Percentiles rank a stretch among this genome's conserved stretches.
These are phyloP conservation scores for Lipomyces spencermartinsiae DNA, from an alignment of 805 yeast genomes.

Conservation along the genomic window DNA sequence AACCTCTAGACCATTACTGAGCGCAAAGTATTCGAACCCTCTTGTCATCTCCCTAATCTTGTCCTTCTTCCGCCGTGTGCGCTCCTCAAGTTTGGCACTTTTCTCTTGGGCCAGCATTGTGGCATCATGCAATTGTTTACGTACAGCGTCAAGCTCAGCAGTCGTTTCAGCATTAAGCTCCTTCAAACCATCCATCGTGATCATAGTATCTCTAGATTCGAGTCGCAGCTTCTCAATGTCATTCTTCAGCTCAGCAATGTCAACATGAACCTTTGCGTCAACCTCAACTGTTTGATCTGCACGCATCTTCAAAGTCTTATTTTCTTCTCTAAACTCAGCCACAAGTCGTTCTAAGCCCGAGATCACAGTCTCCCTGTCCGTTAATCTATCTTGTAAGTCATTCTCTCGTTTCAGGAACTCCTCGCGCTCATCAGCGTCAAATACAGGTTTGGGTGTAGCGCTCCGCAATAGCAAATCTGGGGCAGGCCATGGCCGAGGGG, in stretches of 20 bases:
- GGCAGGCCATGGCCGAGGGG: constrained; percentile 15
- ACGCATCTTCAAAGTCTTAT: constrained; percentile 14
- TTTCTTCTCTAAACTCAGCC: constrained; percentile 23
- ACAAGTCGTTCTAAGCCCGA: constrained; percentile 35
- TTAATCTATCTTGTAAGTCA: constrained; percentile 45
- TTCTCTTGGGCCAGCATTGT: constrained; percentile 18
- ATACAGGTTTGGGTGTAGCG: constrained; percentile 13
- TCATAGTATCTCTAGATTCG: constrained; percentile 31
- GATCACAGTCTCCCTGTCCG: constrained; percentile 42
- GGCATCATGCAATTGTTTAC: constrained; percentile 31
- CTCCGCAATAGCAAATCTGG: constrained; percentile 17
- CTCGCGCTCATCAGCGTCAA: constrained; percentile 34
- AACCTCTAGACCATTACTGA: constrained; percentile 7
- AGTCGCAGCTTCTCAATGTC: constrained; percentile 30
- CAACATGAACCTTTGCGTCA: constrained; percentile 12
- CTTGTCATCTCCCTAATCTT: constrained; percentile 33
- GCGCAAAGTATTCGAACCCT: constrained; percentile 29
- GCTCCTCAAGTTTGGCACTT: constrained; percentile 18
- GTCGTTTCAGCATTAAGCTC: constrained; percentile 37
- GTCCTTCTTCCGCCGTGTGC: constrained; percentile 28
- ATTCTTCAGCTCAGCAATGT: constrained; percentile 19
- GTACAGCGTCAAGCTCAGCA: constrained; percentile 33
- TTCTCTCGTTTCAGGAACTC: constrained; percentile 45
- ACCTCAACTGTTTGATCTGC: constrained; percentile 14
- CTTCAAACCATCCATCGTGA: constrained; percentile 31